Evolutionary conservation across 176 grass and related monocot species (phyloP), one percentile per base, ranked within the genome.

Genomic region (Zea luxurians): DNA sequence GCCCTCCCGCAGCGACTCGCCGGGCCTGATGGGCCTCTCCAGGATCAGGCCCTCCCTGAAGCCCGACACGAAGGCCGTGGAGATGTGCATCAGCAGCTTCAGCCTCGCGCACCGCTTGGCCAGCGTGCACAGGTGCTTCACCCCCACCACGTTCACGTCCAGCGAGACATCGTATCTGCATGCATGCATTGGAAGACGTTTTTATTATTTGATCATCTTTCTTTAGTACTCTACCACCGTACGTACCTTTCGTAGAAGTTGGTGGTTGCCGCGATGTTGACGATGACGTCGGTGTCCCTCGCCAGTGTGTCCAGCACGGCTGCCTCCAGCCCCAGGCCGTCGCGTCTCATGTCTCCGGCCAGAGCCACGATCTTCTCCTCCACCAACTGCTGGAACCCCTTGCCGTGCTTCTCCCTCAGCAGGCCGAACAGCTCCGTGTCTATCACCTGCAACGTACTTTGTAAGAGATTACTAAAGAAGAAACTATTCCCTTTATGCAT

Each of bases 61-160:
- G 13, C 72, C 59, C 21, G 80, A 74, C 0, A 77, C 86, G 35
- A 75, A 88, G 1, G 78, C 82, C 21, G 90, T 90, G 49, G 93
- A 97, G 8, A 97, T 88, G 77, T 97, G 93, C 72, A 97, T 88
- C 45, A 97, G 74, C 53, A 97, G 80, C 77, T 93, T 90, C 60
- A 93, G 84, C 10, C 65, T 82, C 10, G 68, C 35, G 15, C 93
- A 97, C 74, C 84, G 89, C 58, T 93, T 97, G 78, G 85, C 93
- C 13, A 96, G 86, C 12, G 83, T 53, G 73, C 85, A 88, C 7
- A 91, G 61, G 41, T 91, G 82, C 65, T 91, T 91, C 66, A 87
- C 82, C 6, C 85, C 89, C 72, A 88, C 10, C 10, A 91, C 85
- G 72, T 91, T 88, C 36, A 88, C 77, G 74, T 88, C 85, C 89